Base-by-base conservation (phyloP, 495 filamentous ascomycete genomes). In the Viridothelium virens region DNA sequence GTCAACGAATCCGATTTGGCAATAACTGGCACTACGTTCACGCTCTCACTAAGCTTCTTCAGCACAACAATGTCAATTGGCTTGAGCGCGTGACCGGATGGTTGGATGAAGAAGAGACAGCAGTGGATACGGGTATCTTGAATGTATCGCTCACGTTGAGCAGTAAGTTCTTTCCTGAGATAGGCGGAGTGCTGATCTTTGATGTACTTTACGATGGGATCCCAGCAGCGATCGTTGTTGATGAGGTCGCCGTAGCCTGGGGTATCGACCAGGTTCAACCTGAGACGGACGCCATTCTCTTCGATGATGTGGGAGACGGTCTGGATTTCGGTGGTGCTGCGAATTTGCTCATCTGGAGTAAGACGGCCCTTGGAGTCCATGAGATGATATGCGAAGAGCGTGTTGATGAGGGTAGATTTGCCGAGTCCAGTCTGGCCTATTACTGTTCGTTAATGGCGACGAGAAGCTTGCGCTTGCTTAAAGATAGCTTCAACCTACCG, bases 131-230 rank as follows among this genome's bases (percentile, higher is more conserved):
- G 89, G 70, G 94, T 97, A 78, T 99, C 94, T 80, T 96, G 92
- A 70, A 99, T 96, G 76, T 99, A 97, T 70, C 94, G 90, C 78
- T 99, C 94, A 78, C 94, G 90, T 83, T 99, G 95, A 70, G 94
- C 94, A n/a, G 94, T 97, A 71, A 99, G 91, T 76, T 99, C 94
- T 83, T 99, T 99, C 77, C 95, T 89, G 62, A 99, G 90, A 80
- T 96, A 99, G 72, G 95, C 92, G n/a, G 91, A 95, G 83, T 99
- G 95, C 82, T 99, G 94, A 79, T 99, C 95, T 84, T 99, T 99
- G 84, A 99, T 99, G 80, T 99, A 99, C 82, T 97, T 97, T 81
- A 99, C 92, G 76, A 99, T 99, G 62, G 95, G 89, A 73, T 91
- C 88, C 88, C 88, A 91, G 79, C 88, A 91, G 82, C 88, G 82